Evolutionary conservation across 495 filamentous ascomycete genomes (phyloP).

Genomic region (Daldinia grandis): DNA sequence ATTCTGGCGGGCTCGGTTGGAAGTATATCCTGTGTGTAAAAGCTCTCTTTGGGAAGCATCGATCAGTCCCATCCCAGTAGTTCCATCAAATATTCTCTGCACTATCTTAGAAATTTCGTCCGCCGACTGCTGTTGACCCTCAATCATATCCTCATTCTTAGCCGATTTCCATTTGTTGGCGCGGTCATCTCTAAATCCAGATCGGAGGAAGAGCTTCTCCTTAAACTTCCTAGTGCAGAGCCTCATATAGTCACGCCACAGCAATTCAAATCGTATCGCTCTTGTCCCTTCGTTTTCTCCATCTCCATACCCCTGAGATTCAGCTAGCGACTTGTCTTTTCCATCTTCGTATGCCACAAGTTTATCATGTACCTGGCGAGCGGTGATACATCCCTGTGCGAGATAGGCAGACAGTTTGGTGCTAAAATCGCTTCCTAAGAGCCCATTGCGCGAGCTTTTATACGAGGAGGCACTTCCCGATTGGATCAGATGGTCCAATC

Average conservation of each 20-base stretch:
- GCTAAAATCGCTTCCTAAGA: constrained; percentile 71
- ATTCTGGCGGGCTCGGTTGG: constrained; percentile 75
- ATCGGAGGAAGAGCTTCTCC: constrained; percentile 63
- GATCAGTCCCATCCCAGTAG: constrained; percentile 73
- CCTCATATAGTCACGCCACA: constrained; percentile 81
- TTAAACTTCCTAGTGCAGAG: constrained; percentile 73
- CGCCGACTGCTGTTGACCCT: constrained; percentile 42
- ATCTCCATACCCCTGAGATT: constrained; percentile 62
- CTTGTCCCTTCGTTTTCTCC: constrained; percentile 75
- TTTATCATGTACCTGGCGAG: constrained; percentile 70
- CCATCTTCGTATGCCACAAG: constrained; percentile 70
- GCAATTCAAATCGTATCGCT: constrained; percentile 71
- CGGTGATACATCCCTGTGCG: constrained; percentile 71
- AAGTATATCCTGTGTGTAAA: constrained; percentile 74
- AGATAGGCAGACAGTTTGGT: constrained; percentile 76
- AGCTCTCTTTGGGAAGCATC: constrained; percentile 76
- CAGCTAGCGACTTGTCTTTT: constrained; percentile 47
- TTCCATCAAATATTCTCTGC: constrained; percentile 65
- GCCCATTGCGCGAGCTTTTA: constrained; percentile 72
- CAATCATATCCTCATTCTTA: constrained; percentile 32
- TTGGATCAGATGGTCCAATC: constrained; percentile 65
- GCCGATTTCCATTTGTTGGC: constrained; percentile 52
- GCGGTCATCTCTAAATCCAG: constrained; percentile 64
- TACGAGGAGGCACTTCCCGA: constrained; percentile 66
- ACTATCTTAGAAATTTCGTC: constrained; percentile 50